A percentile compares a stretch with the other conserved stretches of the same genome.
Evolutionary conservation across 352 stramenopile species (phyloP).

Genomic region (Phytophthora cactorum): DNA sequence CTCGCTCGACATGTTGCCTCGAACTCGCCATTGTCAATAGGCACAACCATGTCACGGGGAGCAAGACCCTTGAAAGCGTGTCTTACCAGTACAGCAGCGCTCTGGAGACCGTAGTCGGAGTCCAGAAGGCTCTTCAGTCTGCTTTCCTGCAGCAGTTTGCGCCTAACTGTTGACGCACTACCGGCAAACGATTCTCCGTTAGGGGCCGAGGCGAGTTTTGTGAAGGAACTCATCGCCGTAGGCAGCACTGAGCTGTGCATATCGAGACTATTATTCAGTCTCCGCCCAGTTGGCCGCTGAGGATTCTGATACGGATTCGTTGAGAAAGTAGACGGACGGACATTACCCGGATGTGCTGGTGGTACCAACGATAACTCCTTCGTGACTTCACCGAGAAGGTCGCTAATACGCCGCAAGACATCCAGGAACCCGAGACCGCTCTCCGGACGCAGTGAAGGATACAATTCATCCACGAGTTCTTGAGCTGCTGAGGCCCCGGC

Average conservation of each 20-base stretch:
- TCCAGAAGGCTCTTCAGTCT: conserved; percentile 56
- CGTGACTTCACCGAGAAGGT: conserved; percentile 60
- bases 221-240: conserved; percentile 22
- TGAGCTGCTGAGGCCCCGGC: conserved; percentile 45
- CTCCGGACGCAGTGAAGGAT: conserved; percentile 39
- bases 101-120: conserved; percentile 62
- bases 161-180: conserved; percentile 34
- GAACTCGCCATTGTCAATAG: conserved; percentile 71
- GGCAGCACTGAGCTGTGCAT: conserved; percentile 39
- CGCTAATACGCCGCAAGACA: conserved; percentile 65
- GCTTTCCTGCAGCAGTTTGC: conserved; percentile 70
- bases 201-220: conserved; percentile 10
- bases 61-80: conserved; percentile 80
- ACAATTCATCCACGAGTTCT: conserved; percentile 72
- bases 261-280: conserved; percentile 41
- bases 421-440: conserved; percentile 59
- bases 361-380: conserved; percentile 22
- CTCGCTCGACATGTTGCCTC: conserved; percentile 65
- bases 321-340: conserved; percentile 28
- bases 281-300: conserved; percentile 43
- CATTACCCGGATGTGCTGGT: conserved; percentile 15
- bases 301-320: conserved; percentile 43
- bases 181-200: conserved; percentile 15
- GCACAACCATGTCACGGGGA: conserved; percentile 68
- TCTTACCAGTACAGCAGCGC: conserved; percentile 68